A percentile compares a stretch with the other conserved stretches of the same genome.
Evolutionary conservation across 2,329 filamentous ascomycete species (phyloP).

Genomic region (Colletotrichum neosansevieriae): DNA sequence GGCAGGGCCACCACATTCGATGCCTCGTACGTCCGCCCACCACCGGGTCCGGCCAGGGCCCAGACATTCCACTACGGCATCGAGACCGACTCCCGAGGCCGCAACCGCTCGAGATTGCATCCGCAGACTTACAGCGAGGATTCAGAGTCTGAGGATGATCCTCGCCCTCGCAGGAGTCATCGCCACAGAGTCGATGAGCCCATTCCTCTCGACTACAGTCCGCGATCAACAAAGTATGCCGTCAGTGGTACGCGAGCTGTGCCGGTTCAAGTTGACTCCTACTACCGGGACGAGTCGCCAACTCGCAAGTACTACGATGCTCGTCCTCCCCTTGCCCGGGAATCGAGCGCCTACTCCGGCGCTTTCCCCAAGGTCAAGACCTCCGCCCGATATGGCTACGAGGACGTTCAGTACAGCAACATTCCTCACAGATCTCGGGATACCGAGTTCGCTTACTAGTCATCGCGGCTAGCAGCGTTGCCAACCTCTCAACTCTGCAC

Average conservation of each 20-base stretch:
- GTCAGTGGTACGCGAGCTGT: conserved; percentile 46
- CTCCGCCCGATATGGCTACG: conserved; percentile 46
- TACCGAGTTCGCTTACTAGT: conserved; percentile 40
- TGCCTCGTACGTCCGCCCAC: conserved; percentile 47
- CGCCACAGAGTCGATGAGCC: conserved; percentile 51
- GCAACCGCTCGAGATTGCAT: conserved; percentile 52
- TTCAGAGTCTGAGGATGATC: conserved; percentile 51
- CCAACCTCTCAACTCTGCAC: background rate
- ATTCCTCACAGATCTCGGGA: conserved; percentile 46
- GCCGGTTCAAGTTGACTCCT: conserved; percentile 40
- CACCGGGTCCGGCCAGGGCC: conserved; percentile 46
- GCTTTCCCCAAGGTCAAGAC: conserved; percentile 51
- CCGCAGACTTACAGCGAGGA: conserved; percentile 50
- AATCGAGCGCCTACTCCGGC: conserved; percentile 46
- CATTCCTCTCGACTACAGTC: conserved; percentile 30
- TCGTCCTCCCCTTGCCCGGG: conserved; percentile 48
- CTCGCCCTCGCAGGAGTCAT: conserved; percentile 48
- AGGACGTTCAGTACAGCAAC: conserved; percentile 50
- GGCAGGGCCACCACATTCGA: conserved; percentile 51
- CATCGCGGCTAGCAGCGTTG: background rate
- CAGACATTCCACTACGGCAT: conserved; percentile 49
- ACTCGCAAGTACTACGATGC: conserved; percentile 36
- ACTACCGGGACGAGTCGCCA: conserved; percentile 42
- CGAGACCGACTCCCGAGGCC: conserved; percentile 49
- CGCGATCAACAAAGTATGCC: conserved; percentile 28